phyloP scores from a whole-genome alignment of 1,284 basidiomycete genomes.

The Cystobasidium sp. region DNA sequence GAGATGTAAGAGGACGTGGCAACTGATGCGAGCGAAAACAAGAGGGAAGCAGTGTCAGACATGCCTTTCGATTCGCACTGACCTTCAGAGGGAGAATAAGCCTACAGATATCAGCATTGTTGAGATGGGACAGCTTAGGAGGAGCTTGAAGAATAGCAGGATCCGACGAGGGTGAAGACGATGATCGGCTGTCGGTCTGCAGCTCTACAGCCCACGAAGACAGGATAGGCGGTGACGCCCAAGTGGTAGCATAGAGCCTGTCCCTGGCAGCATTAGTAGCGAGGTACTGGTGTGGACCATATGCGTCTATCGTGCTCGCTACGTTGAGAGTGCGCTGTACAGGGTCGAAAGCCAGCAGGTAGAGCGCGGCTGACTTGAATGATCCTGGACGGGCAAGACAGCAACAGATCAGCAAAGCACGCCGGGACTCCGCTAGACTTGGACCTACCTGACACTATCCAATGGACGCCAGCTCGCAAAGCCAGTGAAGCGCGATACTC shows the following conservation, averaged over 20 bases:
- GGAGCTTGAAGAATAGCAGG: not conserved
- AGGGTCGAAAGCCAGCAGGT: conserved; percentile 54
- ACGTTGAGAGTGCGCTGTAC: conserved; percentile 49
- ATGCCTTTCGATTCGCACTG: not conserved
- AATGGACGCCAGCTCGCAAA: conserved; percentile 18
- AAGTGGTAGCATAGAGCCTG: conserved; percentile 54
- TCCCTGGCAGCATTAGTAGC: conserved; percentile 50
- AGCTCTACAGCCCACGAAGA: conserved; percentile 51
- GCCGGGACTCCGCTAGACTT: no score
- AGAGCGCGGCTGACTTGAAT: conserved; percentile 42
- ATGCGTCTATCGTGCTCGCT: conserved; percentile 46
- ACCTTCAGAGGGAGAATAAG: not conserved
- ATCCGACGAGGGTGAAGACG: conserved; percentile 50
- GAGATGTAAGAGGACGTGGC: conserved; percentile 54
- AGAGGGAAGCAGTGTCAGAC: not conserved
- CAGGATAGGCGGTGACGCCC: conserved; percentile 50
- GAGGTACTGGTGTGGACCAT: conserved; percentile 55
- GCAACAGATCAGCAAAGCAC: no score
- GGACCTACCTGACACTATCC: conserved; percentile 15
- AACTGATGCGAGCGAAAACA: conserved; percentile 31
- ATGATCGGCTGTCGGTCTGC: conserved; percentile 29
- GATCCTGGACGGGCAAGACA: no score
- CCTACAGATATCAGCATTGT: not conserved
- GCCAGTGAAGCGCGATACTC: conserved; percentile 21
- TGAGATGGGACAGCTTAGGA: not conserved